These are phyloP conservation scores for Rhinocladiella similis DNA, from an alignment of 2,329 filamentous ascomycete species.

Conservation along the genomic window DNA sequence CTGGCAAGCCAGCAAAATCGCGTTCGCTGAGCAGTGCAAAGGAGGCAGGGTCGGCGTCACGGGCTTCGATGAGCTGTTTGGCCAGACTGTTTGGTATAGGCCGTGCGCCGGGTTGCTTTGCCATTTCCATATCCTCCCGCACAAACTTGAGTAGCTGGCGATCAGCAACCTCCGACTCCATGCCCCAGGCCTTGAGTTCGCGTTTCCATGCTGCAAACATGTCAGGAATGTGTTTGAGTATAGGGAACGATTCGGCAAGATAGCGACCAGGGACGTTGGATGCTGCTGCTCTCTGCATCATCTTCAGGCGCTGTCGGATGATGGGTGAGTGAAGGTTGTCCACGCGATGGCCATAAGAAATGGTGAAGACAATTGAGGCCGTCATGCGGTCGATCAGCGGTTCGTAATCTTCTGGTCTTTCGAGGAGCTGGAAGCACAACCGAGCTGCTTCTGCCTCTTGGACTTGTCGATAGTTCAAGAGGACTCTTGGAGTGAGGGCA, in stretches of 20 bases:
- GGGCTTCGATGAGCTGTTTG: slow-evolving; percentile 44
- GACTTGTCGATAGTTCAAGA: slow-evolving; percentile 36
- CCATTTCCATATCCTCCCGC: slow-evolving; percentile 34
- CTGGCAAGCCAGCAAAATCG: slow-evolving; percentile 37
- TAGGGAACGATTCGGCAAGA: slow-evolving; percentile 37
- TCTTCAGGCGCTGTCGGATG: slow-evolving; percentile 35
- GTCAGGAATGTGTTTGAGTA: slow-evolving; percentile 33
- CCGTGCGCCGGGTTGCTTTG: slow-evolving; percentile 25
- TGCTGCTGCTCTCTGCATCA: slow-evolving; percentile 38
- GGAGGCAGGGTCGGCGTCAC: slow-evolving; percentile 33
- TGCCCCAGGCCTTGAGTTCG: slow-evolving; percentile 31
- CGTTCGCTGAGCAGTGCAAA: slow-evolving; percentile 43
- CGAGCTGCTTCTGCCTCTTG: slow-evolving; percentile 35
- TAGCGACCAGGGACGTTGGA: slow-evolving; percentile 41
- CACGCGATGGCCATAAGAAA: slow-evolving; percentile 39
- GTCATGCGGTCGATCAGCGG: slow-evolving; percentile 40
- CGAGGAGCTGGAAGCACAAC: slow-evolving; percentile 35
- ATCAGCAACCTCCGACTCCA: slow-evolving; percentile 33
- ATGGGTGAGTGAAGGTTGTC: slow-evolving; percentile 37
- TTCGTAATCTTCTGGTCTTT: slow-evolving; percentile 36
- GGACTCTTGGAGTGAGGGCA: slow-evolving; percentile 44
- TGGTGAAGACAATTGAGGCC: slow-evolving; percentile 39
- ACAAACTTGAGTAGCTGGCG: slow-evolving; percentile 40
- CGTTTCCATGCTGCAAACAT: slow-evolving; percentile 35
- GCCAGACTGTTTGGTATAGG: slow-evolving; percentile 44